These are phyloP conservation scores for Penicillium italicum DNA, from an alignment of 2,329 filamentous ascomycete genomes.

Conservation along the genomic window DNA sequence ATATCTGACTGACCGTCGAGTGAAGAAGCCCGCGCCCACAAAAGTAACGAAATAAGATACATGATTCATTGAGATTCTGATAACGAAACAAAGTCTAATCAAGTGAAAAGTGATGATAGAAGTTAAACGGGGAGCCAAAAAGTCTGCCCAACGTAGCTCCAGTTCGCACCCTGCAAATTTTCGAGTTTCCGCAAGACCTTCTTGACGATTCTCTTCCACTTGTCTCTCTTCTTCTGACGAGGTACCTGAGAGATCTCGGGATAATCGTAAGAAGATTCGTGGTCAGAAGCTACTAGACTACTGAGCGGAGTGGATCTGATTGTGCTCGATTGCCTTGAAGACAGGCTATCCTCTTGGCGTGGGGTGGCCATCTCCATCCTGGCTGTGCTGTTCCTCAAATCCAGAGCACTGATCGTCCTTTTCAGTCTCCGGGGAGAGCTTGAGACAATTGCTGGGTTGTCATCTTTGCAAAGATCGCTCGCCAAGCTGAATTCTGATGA, in stretches of 20 bases:
- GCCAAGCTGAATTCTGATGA: too few relatives aligned
- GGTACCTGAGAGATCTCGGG: too few relatives aligned
- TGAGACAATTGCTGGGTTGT: too few relatives aligned
- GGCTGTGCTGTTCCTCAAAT: too few relatives aligned
- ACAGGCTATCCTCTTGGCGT: too few relatives aligned
- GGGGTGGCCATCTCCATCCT: too few relatives aligned
- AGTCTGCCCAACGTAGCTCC: not conserved
- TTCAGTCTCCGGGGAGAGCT: too few relatives aligned
- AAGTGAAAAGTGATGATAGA: not conserved
- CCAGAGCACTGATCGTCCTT: too few relatives aligned
- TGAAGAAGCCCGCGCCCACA: not conserved
- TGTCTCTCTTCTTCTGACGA: not conserved
- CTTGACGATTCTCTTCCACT: not conserved
- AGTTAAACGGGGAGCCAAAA: not conserved
- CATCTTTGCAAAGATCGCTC: too few relatives aligned
- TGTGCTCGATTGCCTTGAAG: too few relatives aligned
- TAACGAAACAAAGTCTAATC: not conserved
- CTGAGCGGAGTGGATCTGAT: too few relatives aligned
- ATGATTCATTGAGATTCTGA: not conserved
- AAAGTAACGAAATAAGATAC: not conserved
- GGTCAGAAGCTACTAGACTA: not conserved
- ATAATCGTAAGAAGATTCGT: not conserved
- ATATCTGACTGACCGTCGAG: too few relatives aligned
- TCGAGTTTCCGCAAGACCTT: not conserved
- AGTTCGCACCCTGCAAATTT: not conserved